A percentile compares a stretch with the other conserved stretches of the same genome.
phyloP scores from a whole-genome alignment of 2,329 filamentous ascomycete genomes.

The Apiospora aurea region DNA sequence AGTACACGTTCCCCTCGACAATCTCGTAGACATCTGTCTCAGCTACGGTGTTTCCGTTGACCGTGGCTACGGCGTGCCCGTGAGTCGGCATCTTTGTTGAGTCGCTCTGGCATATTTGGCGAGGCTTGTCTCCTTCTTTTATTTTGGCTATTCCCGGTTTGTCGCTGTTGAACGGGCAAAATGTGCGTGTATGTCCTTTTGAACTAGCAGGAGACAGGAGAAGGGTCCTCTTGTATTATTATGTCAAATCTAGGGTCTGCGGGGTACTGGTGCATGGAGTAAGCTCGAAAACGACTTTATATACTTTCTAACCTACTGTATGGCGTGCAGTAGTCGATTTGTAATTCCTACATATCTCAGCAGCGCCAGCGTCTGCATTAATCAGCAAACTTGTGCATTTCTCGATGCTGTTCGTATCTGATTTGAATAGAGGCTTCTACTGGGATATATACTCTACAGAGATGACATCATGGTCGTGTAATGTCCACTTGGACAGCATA shows the following conservation, averaged over 20 bases:
- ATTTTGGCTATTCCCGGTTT: neutral
- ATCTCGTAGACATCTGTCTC: slow-evolving; percentile 59
- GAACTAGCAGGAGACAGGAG: neutral
- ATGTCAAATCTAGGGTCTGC: neutral
- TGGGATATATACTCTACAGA: neutral
- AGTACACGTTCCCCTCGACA: slow-evolving; percentile 67
- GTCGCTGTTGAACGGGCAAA: neutral
- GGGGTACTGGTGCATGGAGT: neutral
- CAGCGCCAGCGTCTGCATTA: neutral
- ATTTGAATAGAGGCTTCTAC: too few relatives aligned
- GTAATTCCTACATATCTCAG: slow-evolving; percentile 21
- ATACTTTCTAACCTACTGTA: neutral
- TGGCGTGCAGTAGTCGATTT: slow-evolving; percentile 4
- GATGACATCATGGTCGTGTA: neutral
- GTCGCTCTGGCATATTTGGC: slow-evolving; percentile 22
- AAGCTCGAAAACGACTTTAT: neutral
- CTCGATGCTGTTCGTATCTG: too few relatives aligned
- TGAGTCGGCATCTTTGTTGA: slow-evolving; percentile 30
- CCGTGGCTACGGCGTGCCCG: slow-evolving; percentile 50
- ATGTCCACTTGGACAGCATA: too few relatives aligned
- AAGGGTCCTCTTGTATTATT: neutral
- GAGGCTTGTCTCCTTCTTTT: neutral
- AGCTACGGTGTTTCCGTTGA: slow-evolving; percentile 58
- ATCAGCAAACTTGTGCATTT: neutral
- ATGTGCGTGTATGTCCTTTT: neutral